These are phyloP conservation scores for Saccharomycopsis sp. DNA, from an alignment of 805 yeast species.

Conservation along the genomic window DNA sequence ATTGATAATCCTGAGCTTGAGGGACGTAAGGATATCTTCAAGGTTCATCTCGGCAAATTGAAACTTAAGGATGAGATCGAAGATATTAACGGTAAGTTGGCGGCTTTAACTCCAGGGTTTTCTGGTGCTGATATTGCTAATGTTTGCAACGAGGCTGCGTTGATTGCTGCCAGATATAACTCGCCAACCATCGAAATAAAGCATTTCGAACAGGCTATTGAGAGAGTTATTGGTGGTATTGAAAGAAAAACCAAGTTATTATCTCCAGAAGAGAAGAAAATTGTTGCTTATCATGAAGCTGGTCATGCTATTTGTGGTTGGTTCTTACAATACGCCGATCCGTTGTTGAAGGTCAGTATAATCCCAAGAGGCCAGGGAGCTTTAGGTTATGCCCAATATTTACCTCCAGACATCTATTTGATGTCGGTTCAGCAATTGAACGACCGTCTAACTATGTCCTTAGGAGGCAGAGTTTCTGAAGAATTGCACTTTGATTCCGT, in stretches of 20 bases:
- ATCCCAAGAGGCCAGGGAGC: slow-evolving; percentile 98
- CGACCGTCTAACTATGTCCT: slow-evolving; percentile 93
- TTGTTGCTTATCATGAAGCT: slow-evolving; percentile 97
- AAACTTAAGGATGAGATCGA: slow-evolving; percentile 49
- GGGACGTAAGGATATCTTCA: slow-evolving; percentile 89
- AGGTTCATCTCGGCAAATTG: slow-evolving; percentile 74
- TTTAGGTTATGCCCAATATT: slow-evolving; percentile 93
- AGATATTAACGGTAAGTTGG: slow-evolving; percentile 73
- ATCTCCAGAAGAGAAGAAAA: slow-evolving; percentile 76
- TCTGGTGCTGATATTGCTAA: slow-evolving; percentile 98
- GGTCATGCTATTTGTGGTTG: slow-evolving; percentile 99
- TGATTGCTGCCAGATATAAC: slow-evolving; percentile 87
- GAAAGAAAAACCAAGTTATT: slow-evolving; percentile 84
- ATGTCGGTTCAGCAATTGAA: slow-evolving; percentile 68
- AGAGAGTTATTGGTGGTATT: slow-evolving; percentile 93
- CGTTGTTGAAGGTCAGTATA: slow-evolving; percentile 89
- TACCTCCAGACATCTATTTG: slow-evolving; percentile 88
- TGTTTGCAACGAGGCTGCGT: slow-evolving; percentile 94
- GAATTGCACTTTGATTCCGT: slow-evolving; percentile 89
- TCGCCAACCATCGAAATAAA: slow-evolving; percentile 60
- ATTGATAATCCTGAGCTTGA: slow-evolving; percentile 92
- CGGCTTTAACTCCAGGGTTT: slow-evolving; percentile 96
- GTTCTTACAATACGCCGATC: slow-evolving; percentile 88
- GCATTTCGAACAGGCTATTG: slow-evolving; percentile 95
- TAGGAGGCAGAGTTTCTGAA: slow-evolving; percentile 96